Base-by-base conservation (phyloP, 768 basidiomycete genomes). In the Polyporus arcularius region DNA sequence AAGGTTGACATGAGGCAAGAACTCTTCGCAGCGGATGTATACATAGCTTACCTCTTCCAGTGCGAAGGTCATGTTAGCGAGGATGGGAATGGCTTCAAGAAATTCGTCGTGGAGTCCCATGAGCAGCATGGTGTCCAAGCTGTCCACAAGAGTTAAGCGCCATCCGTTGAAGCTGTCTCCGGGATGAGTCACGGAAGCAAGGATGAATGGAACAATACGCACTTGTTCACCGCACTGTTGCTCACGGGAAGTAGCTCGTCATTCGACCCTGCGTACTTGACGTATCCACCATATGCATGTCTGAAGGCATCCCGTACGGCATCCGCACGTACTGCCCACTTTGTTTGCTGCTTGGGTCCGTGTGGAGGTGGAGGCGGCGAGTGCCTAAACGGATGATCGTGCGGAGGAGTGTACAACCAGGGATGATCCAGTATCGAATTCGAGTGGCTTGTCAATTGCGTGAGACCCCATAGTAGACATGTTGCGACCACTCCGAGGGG, bases 41-140 rank as follows among this genome's bases (percentile, higher is more conserved):
- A 55, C 67, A 82, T 83, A 35, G 73, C 57, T 2, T n/a, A 67
- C 66, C 63, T 61, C 48, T 15, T 79, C 69, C 12, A 82, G 69
- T 14, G 74, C 72, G 58, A 91, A 89, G 39, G 81, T 79, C 39
- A 78, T 73, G 35, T 78, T 70, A 18, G 76, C 70, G 6, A 90
- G 74, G 21, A 83, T 77, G 15, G 81, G 77, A 3, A 92, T 68
- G 0, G 89, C 89, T 5, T 86, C 79, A 11, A 74, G 58, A 68
- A 88, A 96, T 70, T 96, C 90, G 2, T 84, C 81, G 10, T 85
- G 69, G 5, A 95, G 76, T 12, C 80, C 90, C 85, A 96, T 88
- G 30, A 98, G 76, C 40, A 90, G 76, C 80, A 97, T 87, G 0
- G 92, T 93, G 68, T 96, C 94, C 5, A 97, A 79, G 5, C 92